Base-by-base conservation (phyloP, 179 eudicot species). In the Amaranthus tricolor region DNA sequence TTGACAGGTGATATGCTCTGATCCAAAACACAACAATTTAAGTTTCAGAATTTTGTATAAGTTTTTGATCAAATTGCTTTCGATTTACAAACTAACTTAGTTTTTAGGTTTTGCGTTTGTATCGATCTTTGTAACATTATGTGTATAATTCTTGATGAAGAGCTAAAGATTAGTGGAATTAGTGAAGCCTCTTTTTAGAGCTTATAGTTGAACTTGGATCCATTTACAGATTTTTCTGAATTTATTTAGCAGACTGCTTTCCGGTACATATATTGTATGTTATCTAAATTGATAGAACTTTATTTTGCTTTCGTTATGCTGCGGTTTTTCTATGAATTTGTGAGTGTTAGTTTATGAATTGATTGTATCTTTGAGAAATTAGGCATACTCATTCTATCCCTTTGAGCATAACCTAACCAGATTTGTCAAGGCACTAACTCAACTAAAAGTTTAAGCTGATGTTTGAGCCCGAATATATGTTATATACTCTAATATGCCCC, bases 1-100 rank as follows among this genome's bases (percentile, higher is more conserved):
- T 44, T 74, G 77, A 56, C 85, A 43, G 80, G 80, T 74, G 74
- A 82, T 77, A 47, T 74, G 68, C 52, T 81, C 50, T 80, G 64
- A 79, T 62, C 62, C 21, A 55, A 7, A 43, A 59, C 68, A 31
- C 3, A 24, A 24, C n/a, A 48, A 49, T 66, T 66, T 51, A 78
- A 59, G 63, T 65, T 52, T 50, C 68, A 61, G 66, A 52, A 31
- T 31, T 31, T 31, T 4, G 11, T 73, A 15, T 1, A 4, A 43
- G 40, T 20, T 51, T 72, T 51, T 67, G 48, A 43, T 19, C 51
- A 13, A 10, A 66, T 72, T 49, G 50, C 1, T 17, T 31, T 31
- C 45, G 45, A 47, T 50, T 56, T 63, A 49, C 52, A 70, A 57
- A 20, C 62, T 60, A 70, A 31, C 40, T 31, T 31, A 77, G 66